phyloP scores from a whole-genome alignment of 805 yeast genomes.

The Grigorovia transvaalensis region DNA sequence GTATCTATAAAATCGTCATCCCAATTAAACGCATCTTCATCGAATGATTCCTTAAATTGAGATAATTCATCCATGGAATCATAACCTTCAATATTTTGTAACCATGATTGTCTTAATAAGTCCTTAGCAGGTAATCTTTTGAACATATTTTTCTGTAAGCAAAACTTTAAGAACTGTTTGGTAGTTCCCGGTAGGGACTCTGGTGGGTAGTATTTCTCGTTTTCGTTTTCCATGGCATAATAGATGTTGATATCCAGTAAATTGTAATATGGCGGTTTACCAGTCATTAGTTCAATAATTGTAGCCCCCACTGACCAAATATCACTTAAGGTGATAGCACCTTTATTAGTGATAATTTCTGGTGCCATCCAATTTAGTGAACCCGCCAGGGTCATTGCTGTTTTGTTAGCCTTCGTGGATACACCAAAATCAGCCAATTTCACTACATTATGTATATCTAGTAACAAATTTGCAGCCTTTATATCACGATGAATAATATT shows the following conservation, averaged over 20 bases:
- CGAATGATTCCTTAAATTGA: slow-evolving; percentile 17
- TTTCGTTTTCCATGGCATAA: slow-evolving; percentile 32
- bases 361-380: slow-evolving; percentile 99
- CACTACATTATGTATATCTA: slow-evolving; percentile 61
- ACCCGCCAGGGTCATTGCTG: slow-evolving; percentile 60
- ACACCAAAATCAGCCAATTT: slow-evolving; percentile 95
- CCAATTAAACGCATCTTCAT: slow-evolving; percentile 17
- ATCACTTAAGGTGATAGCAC: slow-evolving; percentile 82
- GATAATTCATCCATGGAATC: slow-evolving; percentile 12
- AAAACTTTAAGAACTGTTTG: slow-evolving; percentile 55
- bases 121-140: slow-evolving; percentile 54
- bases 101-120: slow-evolving; percentile 52
- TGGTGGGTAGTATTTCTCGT: slow-evolving; percentile 27
- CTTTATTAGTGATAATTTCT: slow-evolving; percentile 75
- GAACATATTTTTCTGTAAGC: slow-evolving; percentile 62
- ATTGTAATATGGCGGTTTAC: slow-evolving; percentile 78
- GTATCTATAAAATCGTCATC: slow-evolving; percentile 23
- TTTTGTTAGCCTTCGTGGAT: slow-evolving; percentile 65
- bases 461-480: slow-evolving; percentile 81
- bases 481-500: slow-evolving; percentile 88
- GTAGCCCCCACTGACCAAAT: slow-evolving; percentile 96
- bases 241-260: slow-evolving; percentile 28
- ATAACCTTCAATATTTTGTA: slow-evolving; percentile 3
- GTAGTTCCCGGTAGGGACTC: slow-evolving; percentile 35
- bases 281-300: slow-evolving; percentile 73